phyloP scores from a whole-genome alignment of 1,284 basidiomycete genomes.

The Rhodotorula mucilaginosa region DNA sequence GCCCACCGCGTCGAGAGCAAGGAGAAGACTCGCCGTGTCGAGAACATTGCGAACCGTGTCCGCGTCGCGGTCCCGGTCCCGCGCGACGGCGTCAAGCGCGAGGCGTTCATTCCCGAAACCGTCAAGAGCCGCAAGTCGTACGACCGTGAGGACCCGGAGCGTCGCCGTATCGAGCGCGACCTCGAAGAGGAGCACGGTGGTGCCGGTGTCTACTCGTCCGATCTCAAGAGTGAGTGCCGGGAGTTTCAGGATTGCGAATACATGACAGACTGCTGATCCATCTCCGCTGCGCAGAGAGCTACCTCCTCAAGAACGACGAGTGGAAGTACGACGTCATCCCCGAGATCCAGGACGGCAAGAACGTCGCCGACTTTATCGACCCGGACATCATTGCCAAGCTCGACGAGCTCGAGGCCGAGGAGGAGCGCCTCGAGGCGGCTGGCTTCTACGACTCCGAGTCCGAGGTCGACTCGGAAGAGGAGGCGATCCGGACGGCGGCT shows the following conservation, averaged over 20 bases:
- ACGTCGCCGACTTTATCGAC: slow-evolving; percentile 98
- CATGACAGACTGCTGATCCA: not conserved
- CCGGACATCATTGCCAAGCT: slow-evolving; percentile 97
- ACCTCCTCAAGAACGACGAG: slow-evolving; percentile 81
- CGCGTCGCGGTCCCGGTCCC: slow-evolving; percentile 87
- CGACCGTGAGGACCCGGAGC: slow-evolving; percentile 77
- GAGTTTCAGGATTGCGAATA: too few relatives aligned
- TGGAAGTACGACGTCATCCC: slow-evolving; percentile 97
- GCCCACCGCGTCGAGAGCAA: slow-evolving; percentile 89
- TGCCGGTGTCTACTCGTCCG: slow-evolving; percentile 84
- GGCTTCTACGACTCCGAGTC: slow-evolving; percentile 89
- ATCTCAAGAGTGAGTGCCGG: slow-evolving; percentile 70
- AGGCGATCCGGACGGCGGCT: slow-evolving; percentile 69
- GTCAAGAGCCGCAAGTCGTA: slow-evolving; percentile 62
- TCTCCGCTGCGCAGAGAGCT: slow-evolving; percentile 48
- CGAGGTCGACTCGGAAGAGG: slow-evolving; percentile 84
- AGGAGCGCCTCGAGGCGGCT: slow-evolving; percentile 86
- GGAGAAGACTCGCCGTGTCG: slow-evolving; percentile 88
- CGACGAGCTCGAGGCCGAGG: slow-evolving; percentile 94
- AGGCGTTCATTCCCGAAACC: slow-evolving; percentile 79
- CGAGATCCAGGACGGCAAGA: slow-evolving; percentile 97
- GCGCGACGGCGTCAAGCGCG: slow-evolving; percentile 77
- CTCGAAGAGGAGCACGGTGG: slow-evolving; percentile 78
- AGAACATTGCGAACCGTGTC: slow-evolving; percentile 84
- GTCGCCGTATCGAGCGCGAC: slow-evolving; percentile 69